Conservation (phyloP, 2,329 filamentous ascomycete genomes). For the Pseudodiploospora longispora region DNA sequence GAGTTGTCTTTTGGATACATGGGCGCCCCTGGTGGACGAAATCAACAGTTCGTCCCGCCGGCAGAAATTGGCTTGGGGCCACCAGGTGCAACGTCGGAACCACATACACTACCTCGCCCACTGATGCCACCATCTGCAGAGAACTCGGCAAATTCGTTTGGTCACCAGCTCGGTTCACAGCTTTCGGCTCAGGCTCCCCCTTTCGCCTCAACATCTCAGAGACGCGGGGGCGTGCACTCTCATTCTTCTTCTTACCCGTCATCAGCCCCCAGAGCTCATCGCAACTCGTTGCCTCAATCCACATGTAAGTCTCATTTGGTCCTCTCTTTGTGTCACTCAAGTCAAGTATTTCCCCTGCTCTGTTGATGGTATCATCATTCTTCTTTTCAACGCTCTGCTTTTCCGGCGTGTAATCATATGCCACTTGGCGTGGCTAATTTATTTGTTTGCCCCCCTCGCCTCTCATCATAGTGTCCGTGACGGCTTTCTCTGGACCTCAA, state of each 20-base stretch:
- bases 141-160: constrained; percentile 11
- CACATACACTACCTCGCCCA: constrained; percentile 15
- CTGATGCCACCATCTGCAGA: constrained; percentile 12
- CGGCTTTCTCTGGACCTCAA: not conserved
- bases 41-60: not conserved
- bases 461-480: no score
- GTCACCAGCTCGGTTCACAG: constrained; percentile 12
- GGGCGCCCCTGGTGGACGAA: no score
- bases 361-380: no score
- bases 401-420: no score
- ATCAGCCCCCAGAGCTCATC: not conserved
- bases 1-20: not conserved
- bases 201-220: constrained; percentile 2
- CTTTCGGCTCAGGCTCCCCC: constrained; percentile 11
- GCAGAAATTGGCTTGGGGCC: constrained; percentile 6
- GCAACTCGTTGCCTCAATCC: not conserved
- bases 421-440: no score
- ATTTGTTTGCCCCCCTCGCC: no score
- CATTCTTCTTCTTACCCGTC: not conserved
- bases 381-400: no score
- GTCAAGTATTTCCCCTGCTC: no score
- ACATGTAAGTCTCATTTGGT: constrained; percentile 2
- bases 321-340: not conserved
- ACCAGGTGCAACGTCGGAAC: constrained; percentile 12
- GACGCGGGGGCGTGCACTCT: not conserved